Conservation (phyloP, 179 eudicot genomes). For the Beta macrorhiza region DNA sequence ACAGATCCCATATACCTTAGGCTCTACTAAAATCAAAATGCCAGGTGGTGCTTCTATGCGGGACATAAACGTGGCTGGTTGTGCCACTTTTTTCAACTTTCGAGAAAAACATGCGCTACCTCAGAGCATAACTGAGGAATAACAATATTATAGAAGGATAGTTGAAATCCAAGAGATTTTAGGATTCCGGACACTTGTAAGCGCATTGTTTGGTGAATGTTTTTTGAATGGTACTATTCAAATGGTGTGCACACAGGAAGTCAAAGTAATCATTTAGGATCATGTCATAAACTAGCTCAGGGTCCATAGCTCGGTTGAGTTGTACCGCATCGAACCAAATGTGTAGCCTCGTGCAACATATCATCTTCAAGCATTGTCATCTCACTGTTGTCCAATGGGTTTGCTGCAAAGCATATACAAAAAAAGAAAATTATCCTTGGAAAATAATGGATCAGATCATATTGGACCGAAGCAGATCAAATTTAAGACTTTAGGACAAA, state of each 20-base stretch:
- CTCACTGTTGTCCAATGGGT: constrained; percentile 15
- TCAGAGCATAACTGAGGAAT: neutral
- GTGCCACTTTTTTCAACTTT: constrained; percentile 5
- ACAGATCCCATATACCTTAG: neutral
- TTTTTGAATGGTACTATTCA: neutral
- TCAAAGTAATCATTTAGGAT: constrained; percentile 24
- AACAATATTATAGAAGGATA: constrained; percentile 25
- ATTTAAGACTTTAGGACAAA: too few species aligned
- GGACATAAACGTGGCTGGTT: constrained; percentile 10
- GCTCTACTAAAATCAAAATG: constrained; percentile 18
- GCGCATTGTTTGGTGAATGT: neutral
- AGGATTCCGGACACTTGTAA: constrained; percentile 10
- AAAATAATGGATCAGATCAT: too few species aligned
- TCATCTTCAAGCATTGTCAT: constrained; percentile 18
- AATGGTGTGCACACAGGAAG: constrained; percentile 28
- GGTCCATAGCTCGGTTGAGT: neutral
- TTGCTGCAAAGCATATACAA: constrained; percentile 12
- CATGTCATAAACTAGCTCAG: constrained; percentile 26
- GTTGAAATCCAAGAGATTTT: constrained; percentile 9
- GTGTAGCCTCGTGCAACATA: constrained; percentile 19
- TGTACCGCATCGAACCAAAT: constrained; percentile 36
- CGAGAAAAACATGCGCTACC: constrained; percentile 19
- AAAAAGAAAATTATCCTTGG: too few species aligned
- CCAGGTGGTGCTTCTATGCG: constrained; percentile 13
- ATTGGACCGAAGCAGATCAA: too few species aligned